Base-by-base conservation (phyloP, 495 filamentous ascomycete genomes). In the Xylaria cubensis region DNA sequence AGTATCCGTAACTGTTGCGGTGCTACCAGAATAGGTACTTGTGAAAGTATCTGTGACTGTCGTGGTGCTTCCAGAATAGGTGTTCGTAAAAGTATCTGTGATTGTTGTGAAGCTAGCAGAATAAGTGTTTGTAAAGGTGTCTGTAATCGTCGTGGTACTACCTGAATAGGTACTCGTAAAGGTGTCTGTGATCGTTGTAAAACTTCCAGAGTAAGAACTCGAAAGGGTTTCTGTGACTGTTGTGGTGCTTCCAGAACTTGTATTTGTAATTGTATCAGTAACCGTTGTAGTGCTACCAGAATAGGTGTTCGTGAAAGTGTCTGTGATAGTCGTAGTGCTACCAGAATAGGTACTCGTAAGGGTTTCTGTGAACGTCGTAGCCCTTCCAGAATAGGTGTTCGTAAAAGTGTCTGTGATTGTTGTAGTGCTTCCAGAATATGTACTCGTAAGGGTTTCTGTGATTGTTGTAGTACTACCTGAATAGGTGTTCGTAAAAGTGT, bases 301-400 rank as follows among this genome's bases (percentile, higher is more conserved):
- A 12, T 36, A 67, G 9, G 72, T 72, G 39, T 39, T 48, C 0
- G 66, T 74, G 5, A 70, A 70, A 0, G 67, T 76, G 13, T 46
- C 32, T 0, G 66, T 72, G 2, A 65, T 41, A 0, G 62, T 73
- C 2, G 70, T 51, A 13, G 50, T 69, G 24, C 39, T 64, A 2
- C 21, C 61, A 15, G 41, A 64, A 46, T 17, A 29, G 0, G 10
- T 44, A 8, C 4, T 24, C 1, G 72, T 72, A 44, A 53, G 36
- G 2, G 74, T 76, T 13, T 13, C 59, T 2, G 72, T 72, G 4
- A 70, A 15, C 3, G 72, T 76, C 9, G 74, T 70, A 10, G 70
- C 72, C 15, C 48, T 74, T 0, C 62, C 69, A n/a, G 72, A 59
- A 17, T 24, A 29, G 1, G 62, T 34, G n/a, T 7, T 46, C n/a